Base-by-base conservation (phyloP, 805 yeast genomes). In the Debaryomyces maramus region DNA sequence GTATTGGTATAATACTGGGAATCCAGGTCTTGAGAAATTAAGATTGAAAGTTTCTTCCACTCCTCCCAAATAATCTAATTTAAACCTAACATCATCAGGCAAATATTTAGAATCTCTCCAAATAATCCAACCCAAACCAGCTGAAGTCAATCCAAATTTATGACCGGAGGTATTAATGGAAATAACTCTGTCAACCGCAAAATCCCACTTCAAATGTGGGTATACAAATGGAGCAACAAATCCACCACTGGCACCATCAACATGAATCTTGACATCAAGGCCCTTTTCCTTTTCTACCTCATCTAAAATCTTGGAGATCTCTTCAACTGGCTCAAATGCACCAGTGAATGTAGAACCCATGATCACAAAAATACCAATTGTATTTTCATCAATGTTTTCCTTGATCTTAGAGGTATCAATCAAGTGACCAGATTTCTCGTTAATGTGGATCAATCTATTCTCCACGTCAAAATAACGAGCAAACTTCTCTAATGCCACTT, bases 391-490 rank as follows among this genome's bases (percentile, higher is more conserved):
- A 28, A 86, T 70, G 44, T 77, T 67, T 39, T 80, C 80, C 56
- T 73, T 73, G 55, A 90, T 72, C 49, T 77, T 70, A 24, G 72
- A 53, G 20, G 75, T 61, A 56, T 86, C 90, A 53, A 89, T 70
- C 43, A 82, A 70, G 62, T 83, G 85, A 50, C 81, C 78, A 33
- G 81, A 70, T 33, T 75, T 72, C 36, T 69, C 73, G 17, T 73
- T 70, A 20, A 88, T 88, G 10, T 84, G 82, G 43, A 90, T 74
- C 47, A 87, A 61, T 51, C 96, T 74, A 46, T 85, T 77, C 58
- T 89, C 96, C 34, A 89, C 97, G 53, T 89, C 97, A 63, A 89
- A 90, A 66, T 89, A 89, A 36, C 96, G 73, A 11, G 97, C 96
- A 65, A 90, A 90, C 68, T 89, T 89, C 66, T 89, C 97, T 53